Percentiles rank a stretch among this genome's conserved stretches.
phyloP scores from a whole-genome alignment of 208 protist genomes.

The Acanthamoeba rhysodes region DNA sequence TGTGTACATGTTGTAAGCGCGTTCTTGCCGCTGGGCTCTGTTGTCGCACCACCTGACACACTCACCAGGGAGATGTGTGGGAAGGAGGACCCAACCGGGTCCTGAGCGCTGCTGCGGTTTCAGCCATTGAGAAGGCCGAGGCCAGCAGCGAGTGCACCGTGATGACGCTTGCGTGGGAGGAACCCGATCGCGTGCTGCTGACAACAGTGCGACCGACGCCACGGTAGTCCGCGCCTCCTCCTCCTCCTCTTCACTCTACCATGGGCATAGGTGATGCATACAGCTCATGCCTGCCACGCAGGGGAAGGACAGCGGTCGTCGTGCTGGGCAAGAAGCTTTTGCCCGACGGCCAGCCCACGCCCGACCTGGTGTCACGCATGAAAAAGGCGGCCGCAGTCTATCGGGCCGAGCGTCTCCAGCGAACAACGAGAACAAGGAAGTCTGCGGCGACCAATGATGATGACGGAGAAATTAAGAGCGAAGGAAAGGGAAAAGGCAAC shows the following conservation, averaged over 20 bases:
- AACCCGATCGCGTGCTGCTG: neutral
- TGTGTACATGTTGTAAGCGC: neutral
- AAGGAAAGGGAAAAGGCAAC: neutral
- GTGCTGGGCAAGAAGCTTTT: neutral
- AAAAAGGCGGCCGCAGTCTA: neutral
- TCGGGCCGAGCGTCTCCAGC: neutral
- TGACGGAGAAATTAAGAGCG: neutral
- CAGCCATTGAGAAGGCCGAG: neutral
- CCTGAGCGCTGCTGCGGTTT: neutral
- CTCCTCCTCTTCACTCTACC: neutral
- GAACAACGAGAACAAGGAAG: neutral
- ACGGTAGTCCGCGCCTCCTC: neutral
- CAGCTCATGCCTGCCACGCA: neutral
- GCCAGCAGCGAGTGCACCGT: neutral
- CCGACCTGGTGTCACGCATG: neutral
- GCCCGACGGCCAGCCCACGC: neutral
- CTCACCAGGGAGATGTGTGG: neutral
- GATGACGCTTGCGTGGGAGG: neutral
- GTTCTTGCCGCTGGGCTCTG: neutral
- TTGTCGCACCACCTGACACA: neutral
- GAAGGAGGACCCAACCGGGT: neutral
- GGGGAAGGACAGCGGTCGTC: neutral
- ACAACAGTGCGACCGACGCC: neutral
- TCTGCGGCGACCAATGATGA: neutral
- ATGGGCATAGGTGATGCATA: neutral